phyloP scores from a whole-genome alignment of 768 basidiomycete genomes.

The Boletus pseudopeckii region DNA sequence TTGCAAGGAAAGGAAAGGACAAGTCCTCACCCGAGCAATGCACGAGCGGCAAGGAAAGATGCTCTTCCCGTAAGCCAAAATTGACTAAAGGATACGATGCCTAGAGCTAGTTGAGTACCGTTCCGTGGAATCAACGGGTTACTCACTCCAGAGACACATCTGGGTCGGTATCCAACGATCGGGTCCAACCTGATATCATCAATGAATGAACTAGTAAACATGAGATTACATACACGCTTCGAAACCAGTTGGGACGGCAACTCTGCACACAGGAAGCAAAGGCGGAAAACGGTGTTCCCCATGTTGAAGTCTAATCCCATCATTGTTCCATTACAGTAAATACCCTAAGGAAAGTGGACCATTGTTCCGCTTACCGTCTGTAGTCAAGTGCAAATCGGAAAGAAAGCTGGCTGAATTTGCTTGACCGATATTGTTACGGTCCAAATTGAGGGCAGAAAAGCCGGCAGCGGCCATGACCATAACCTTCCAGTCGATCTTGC shows the following conservation, averaged over 20 bases:
- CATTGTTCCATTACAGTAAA: background rate
- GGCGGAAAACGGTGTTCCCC: conserved; percentile 52
- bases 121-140: background rate
- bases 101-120: conserved; percentile 3
- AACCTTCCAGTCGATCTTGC: conserved; percentile 61
- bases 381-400: conserved; percentile 52
- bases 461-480: conserved; percentile 54
- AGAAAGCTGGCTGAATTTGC: conserved; percentile 60
- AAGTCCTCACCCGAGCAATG: conserved; percentile 40
- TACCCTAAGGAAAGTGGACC: no score
- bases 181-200: conserved; percentile 44
- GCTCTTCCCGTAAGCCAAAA: conserved; percentile 55
- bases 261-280: conserved; percentile 53
- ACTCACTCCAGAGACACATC: conserved; percentile 49
- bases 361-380: conserved; percentile 33
- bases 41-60: conserved; percentile 47
- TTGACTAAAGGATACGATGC: conserved; percentile 47
- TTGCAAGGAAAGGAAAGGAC: background rate
- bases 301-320: conserved; percentile 46
- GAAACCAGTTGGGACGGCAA: conserved; percentile 62
- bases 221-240: conserved; percentile 51
- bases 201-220: background rate
- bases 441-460: conserved; percentile 56
- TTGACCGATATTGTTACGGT: conserved; percentile 51
- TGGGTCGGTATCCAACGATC: conserved; percentile 64